Evolutionary conservation across 75 land plant genomes (phyloP).

Genomic region (Cupressus sempervirens): DNA sequence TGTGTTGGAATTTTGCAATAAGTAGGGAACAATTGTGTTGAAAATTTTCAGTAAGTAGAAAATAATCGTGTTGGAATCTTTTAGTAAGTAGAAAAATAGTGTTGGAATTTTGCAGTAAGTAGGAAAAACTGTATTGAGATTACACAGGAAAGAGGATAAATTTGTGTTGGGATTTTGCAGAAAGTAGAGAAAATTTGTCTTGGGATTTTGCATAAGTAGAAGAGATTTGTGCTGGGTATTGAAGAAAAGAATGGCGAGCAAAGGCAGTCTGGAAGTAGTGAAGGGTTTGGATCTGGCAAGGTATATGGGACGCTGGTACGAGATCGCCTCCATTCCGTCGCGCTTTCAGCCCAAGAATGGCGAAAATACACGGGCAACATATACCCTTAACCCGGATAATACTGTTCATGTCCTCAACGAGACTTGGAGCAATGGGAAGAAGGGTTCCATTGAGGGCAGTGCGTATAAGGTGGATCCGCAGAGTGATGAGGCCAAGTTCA

Average conservation of each 20-base stretch:
- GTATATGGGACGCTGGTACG: slow-evolving; percentile 94
- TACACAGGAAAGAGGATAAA: no score
- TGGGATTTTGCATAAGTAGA: no score
- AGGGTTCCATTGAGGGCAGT: slow-evolving; percentile 61
- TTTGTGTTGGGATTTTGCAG: no score
- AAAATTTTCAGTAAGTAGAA: no score
- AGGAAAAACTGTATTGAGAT: no score
- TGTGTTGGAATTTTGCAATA: no score
- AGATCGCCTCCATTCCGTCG: slow-evolving; percentile 81
- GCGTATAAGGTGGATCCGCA: slow-evolving; percentile 83
- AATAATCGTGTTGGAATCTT: no score
- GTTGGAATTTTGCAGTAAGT: no score
- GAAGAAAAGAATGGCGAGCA: slow-evolving; percentile 13
- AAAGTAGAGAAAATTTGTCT: no score
- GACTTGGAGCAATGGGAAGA: slow-evolving; percentile 75
- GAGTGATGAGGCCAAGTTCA: slow-evolving; percentile 83
- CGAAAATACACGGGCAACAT: slow-evolving; percentile 69
- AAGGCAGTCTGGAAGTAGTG: slow-evolving; percentile 47
- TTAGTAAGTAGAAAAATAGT: no score
- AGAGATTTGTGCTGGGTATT: neutral
- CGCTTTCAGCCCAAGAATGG: slow-evolving; percentile 69
- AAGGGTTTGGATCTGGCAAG: slow-evolving; percentile 52
- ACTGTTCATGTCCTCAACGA: slow-evolving; percentile 76
- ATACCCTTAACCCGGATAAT: slow-evolving; percentile 53
- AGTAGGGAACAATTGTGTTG: no score